Evolutionary conservation across 2,329 filamentous ascomycete species (phyloP).

Genomic region (Fusarium sp.): DNA sequence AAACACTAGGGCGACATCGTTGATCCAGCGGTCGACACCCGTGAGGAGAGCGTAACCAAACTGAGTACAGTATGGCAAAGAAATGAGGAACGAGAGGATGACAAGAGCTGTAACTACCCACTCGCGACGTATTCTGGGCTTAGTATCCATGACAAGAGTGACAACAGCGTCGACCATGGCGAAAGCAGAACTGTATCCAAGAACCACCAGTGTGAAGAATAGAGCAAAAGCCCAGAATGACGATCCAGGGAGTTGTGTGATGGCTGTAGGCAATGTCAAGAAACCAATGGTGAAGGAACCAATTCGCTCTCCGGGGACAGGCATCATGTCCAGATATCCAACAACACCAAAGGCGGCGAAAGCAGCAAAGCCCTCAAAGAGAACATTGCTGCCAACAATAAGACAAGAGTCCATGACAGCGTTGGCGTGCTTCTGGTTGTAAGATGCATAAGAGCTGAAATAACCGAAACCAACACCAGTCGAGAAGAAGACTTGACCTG

Average conservation of each 20-base stretch:
- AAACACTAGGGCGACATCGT: constrained; percentile 65
- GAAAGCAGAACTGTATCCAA: constrained; percentile 68
- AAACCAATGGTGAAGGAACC: constrained; percentile 69
- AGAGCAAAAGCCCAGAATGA: constrained; percentile 69
- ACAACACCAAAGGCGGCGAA: constrained; percentile 66
- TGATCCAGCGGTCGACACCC: constrained; percentile 66
- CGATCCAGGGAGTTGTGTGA: constrained; percentile 66
- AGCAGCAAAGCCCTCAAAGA: constrained; percentile 65
- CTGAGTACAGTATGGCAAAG: constrained; percentile 66
- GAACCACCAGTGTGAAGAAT: constrained; percentile 68
- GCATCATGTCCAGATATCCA: constrained; percentile 56
- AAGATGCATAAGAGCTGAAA: constrained; percentile 68
- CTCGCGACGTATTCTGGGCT: constrained; percentile 51
- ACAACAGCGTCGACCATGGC: constrained; percentile 68
- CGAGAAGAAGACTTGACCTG: constrained; percentile 70
- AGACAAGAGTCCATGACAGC: constrained; percentile 68
- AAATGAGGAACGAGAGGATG: constrained; percentile 63
- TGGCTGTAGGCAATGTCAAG: constrained; percentile 66
- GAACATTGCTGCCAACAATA: constrained; percentile 65
- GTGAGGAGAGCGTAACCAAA: constrained; percentile 67
- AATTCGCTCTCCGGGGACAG: constrained; percentile 54
- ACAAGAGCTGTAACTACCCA: constrained; percentile 62
- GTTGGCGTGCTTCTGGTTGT: constrained; percentile 67
- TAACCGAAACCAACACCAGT: constrained; percentile 69
- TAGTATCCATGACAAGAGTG: constrained; percentile 64